These are phyloP conservation scores for Ophiostoma pallidulum DNA, from an alignment of 2,329 filamentous ascomycete genomes.

Conservation along the genomic window DNA sequence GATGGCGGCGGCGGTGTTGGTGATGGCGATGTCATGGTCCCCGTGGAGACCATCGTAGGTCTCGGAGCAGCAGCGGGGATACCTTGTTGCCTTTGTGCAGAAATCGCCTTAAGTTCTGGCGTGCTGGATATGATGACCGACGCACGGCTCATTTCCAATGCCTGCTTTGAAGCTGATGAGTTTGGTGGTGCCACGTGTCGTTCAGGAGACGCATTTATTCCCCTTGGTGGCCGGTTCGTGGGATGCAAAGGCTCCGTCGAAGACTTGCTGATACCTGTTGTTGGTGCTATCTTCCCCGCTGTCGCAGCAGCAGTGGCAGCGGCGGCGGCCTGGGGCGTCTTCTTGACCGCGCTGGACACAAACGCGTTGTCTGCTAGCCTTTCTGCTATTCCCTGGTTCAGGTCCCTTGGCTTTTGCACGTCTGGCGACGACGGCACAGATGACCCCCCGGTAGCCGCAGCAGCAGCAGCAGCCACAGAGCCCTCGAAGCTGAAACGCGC, in stretches of 20 bases:
- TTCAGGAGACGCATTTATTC: constrained; percentile 14
- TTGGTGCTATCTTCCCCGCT: constrained; percentile 1
- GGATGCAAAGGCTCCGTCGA: neutral
- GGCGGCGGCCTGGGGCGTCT: constrained; percentile 13
- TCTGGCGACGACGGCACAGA: constrained; percentile 18
- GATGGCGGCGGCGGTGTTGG: constrained; percentile 33
- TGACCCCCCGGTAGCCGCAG: neutral
- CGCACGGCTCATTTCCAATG: constrained; percentile 46
- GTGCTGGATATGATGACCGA: constrained; percentile 55
- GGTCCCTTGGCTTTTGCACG: constrained; percentile 40
- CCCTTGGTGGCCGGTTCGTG: constrained; percentile 15
- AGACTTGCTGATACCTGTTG: constrained; percentile 23
- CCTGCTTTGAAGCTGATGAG: constrained; percentile 33
- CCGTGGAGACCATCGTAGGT: constrained; percentile 45
- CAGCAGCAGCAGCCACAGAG: constrained; percentile 27
- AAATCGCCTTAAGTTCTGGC: constrained; percentile 51
- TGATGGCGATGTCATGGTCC: constrained; percentile 67
- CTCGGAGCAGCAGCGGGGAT: constrained; percentile 21
- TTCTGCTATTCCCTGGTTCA: constrained; percentile 61
- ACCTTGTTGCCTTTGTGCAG: constrained; percentile 28
- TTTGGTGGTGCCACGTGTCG: constrained; percentile 23
- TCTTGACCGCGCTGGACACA: constrained; percentile 33
- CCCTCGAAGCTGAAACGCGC: constrained; percentile 75
- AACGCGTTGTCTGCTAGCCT: constrained; percentile 82
- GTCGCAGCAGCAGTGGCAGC: constrained; percentile 10